Evolutionary conservation across 129 eudicot species (phyloP), one percentile per base, ranked within the genome.

Genomic region (Lactuca sativa): DNA sequence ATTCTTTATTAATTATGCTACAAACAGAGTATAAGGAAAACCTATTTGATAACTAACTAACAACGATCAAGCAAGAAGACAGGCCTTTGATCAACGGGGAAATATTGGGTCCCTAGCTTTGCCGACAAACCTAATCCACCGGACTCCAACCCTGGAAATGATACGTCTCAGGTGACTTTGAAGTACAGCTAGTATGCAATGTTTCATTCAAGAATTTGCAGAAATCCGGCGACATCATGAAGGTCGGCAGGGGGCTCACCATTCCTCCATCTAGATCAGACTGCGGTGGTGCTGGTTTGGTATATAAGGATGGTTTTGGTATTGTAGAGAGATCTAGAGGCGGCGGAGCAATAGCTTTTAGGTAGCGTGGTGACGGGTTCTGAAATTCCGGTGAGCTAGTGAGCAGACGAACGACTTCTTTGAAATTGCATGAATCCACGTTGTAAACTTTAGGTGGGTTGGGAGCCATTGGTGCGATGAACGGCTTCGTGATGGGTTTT

Each of bases 401-500:
- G 53, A 91, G 90, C 77, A 52, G 36, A 41, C 90, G 97, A 51
- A 91, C 97, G 13, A 82, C 81, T 40, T 83, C 78, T 72, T 80
- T 84, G 86, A 91, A 91, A 17, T 91, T 52, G 13, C 36, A 56
- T 0, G 90, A 63, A 6, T 88, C 80, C 8, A 91, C 95, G 15
- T 83, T 80, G 85, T 91, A 91, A 36, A 88, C 72, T 57, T 74
- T 85, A 2, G 86, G 84, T 5, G 82, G 95, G 1, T 78, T 79
- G 51, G 84, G 86, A 3, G 87, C 81, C 33, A 85, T 38, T 0
- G 91, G 96, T 3, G 96, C 91, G 15, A 88, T 88, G 33, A 82
- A 89, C 8, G 73, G 81, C 67, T 88, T 85, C 72, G 48, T 62
- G 53, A 31, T 65, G 25, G 72, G 80, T 57, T 80, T 82, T 15